Evolutionary conservation across 371 early-diverging fungal species (phyloP).

Genomic region (Mucor piriformis): DNA sequence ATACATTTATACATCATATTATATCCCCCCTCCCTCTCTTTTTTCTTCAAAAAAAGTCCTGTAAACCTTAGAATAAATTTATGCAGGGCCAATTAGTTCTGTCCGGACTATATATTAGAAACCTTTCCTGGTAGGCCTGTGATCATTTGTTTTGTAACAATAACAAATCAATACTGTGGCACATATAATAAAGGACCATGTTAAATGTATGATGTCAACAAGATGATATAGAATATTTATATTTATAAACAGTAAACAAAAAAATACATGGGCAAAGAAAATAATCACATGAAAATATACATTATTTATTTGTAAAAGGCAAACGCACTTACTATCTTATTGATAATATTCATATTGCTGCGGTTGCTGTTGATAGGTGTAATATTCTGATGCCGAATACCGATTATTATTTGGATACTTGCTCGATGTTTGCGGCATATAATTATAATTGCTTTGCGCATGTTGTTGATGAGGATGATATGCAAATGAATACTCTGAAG

Average conservation of each 20-base stretch:
- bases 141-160: not conserved
- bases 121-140: too few species aligned
- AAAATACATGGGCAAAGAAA: not conserved
- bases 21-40: not conserved
- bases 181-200: not conserved
- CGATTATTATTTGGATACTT: slow-evolving; percentile 9
- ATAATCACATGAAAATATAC: not conserved
- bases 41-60: not conserved
- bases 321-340: not conserved
- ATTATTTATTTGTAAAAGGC: not conserved
- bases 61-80: not conserved
- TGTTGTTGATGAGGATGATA: slow-evolving; percentile 3
- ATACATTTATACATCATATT: slow-evolving; percentile 7
- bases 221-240: not conserved
- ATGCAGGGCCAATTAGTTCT: slow-evolving; percentile 1
- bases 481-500: slow-evolving; percentile 12
- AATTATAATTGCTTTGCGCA: not conserved
- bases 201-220: slow-evolving; percentile 1
- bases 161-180: not conserved
- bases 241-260: slow-evolving; percentile 3
- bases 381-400: slow-evolving; percentile 21
- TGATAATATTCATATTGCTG: slow-evolving; percentile 15
- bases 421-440: not conserved
- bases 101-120: too few species aligned
- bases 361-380: slow-evolving; percentile 8